Evolutionary conservation across 805 yeast genomes (phyloP), one percentile per base, ranked within the genome.

Genomic region (Sugiyamaella qingdaonensis): DNA sequence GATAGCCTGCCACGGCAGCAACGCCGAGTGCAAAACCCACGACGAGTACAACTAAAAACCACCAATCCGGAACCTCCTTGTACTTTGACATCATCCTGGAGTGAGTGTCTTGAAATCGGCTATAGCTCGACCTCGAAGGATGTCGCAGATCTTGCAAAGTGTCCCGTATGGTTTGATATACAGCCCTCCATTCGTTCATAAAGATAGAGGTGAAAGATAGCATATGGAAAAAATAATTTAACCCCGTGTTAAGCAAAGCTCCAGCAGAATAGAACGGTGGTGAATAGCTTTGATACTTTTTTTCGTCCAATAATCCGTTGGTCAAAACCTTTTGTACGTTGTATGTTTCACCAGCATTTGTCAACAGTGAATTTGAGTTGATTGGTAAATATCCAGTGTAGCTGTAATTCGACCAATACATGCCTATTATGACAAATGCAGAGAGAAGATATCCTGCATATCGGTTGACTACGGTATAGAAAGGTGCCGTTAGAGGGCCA

Each of bases 11-110:
- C 36, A 77, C 67, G 29, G 71, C 61, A 2, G 71, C 73, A 47
- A 66, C 78, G 63, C 76, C 73, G 52, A 81, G 69, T 1, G 69
- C 69, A 29, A 64, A 75, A 67, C 76, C 65, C 42, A 77, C 67
- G 2, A 72, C 57, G 5, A 81, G 70, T 24, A 83, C 72, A 13
- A 71, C 57, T n/a, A 79, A 51, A 37, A 77, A 85, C 88, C 89
- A 84, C 83, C 84, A 81, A 57, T 81, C 85, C 1, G 95, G 94
- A 21, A 82, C 88, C 58, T 85, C 89, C 35, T 76, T 76, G 66
- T 85, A 84, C 51, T 66, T 70, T 43, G 59, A 62, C 81, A 79
- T 80, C 61, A 80, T 72, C 32, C 56, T 32, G 13, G 51, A 43
- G 46, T 59, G 61, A 31, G 60, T 50, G 41, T 61, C 65, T 33